These are phyloP conservation scores for Chlorella sorokiniana DNA, from an alignment of 139 green algal species.

Conservation along the genomic window DNA sequence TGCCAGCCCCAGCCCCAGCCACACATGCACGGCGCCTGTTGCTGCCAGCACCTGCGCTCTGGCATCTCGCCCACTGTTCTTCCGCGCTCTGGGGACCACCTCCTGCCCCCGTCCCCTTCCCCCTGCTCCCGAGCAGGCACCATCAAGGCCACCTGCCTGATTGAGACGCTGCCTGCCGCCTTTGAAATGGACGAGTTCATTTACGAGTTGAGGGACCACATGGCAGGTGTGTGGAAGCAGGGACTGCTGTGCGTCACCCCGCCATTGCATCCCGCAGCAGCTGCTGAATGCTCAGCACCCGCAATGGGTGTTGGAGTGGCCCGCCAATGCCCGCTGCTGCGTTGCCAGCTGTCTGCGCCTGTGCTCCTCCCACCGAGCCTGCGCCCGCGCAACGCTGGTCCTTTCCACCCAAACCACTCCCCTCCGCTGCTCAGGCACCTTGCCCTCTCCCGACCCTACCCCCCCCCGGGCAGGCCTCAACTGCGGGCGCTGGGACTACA, in stretches of 20 bases:
- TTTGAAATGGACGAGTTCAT: constrained; percentile 96
- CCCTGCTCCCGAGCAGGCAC: constrained; percentile 37
- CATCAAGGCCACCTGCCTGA: constrained; percentile 85
- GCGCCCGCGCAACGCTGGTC: too few species aligned
- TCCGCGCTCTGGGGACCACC: not conserved
- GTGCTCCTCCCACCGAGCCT: too few species aligned
- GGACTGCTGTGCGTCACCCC: not conserved
- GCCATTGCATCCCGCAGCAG: too few species aligned
- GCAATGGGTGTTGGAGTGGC: too few species aligned
- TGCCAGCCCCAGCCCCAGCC: too few species aligned
- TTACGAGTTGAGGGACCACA: constrained; percentile 87
- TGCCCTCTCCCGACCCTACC: not conserved
- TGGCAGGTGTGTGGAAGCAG: constrained; percentile 16
- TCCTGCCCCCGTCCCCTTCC: not conserved
- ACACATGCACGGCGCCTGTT: too few species aligned
- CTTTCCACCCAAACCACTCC: not conserved
- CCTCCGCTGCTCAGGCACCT: not conserved
- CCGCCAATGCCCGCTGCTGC: too few species aligned
- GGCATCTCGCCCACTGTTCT: not conserved
- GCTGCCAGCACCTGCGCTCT: too few species aligned
- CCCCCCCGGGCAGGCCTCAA: constrained; percentile 66
- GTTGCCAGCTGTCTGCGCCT: too few species aligned
- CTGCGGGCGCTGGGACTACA: constrained; percentile 93
- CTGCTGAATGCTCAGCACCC: too few species aligned
- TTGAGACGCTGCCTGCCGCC: constrained; percentile 87